Evolutionary conservation across 306 rosid genomes (phyloP).

Genomic region (Rosa rugosa): DNA sequence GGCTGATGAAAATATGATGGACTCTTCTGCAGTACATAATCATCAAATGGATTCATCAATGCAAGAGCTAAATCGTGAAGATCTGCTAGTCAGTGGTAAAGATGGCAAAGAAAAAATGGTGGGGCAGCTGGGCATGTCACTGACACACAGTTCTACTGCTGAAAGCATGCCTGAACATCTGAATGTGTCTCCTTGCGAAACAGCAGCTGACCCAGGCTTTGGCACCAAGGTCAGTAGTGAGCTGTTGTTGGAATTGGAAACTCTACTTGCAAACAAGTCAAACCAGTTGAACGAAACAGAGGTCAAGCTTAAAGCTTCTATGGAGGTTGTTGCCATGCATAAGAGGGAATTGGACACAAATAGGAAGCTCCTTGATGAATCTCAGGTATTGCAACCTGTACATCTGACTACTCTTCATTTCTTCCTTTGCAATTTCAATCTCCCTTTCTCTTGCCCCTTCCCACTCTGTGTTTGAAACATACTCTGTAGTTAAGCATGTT

Average conservation of each 20-base stretch:
- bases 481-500: not conserved
- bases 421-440: not conserved
- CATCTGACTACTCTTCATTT: not conserved
- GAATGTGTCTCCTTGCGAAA: conserved; percentile 54
- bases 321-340: conserved; percentile 70
- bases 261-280: conserved; percentile 63
- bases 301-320: conserved; percentile 55
- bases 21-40: conserved; percentile 73
- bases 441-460: not conserved
- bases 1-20: conserved; percentile 90
- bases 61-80: conserved; percentile 80
- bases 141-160: conserved; percentile 94
- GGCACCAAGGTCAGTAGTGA: conserved; percentile 51
- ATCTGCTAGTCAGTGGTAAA: conserved; percentile 49
- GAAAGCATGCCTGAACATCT: conserved; percentile 79
- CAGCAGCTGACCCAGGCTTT: conserved; percentile 47
- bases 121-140: conserved; percentile 70
- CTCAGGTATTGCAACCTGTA: conserved; percentile 64
- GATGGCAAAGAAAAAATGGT: conserved; percentile 62
- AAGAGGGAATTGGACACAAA: conserved; percentile 77
- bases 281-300: conserved; percentile 64
- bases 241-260: conserved; percentile 64
- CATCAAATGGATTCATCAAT: conserved; percentile 82
- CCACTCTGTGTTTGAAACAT: not conserved
- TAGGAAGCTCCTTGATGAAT: conserved; percentile 84